Conservation (phyloP, 768 basidiomycete species). For the Mycena indigotica region DNA sequence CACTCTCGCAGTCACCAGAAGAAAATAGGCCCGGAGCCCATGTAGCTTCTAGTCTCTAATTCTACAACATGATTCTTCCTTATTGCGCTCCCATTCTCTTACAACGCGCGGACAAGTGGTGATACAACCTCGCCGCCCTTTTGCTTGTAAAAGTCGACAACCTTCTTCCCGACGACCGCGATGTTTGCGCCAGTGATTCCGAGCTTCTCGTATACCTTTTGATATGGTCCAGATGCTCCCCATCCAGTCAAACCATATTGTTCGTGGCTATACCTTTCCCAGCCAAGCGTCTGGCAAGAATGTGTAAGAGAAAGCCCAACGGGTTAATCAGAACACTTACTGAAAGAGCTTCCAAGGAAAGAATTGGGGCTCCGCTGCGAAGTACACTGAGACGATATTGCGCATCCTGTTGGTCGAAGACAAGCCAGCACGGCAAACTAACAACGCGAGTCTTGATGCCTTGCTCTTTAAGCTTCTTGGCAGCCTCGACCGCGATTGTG, state of each 20-base stretch:
- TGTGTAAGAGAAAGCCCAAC: too few species aligned
- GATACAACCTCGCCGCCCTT: conserved; percentile 71
- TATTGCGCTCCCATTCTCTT: conserved; percentile 23
- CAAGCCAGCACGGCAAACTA: conserved; percentile 86
- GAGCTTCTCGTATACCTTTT: conserved; percentile 90
- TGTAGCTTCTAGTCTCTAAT: conserved; percentile 16
- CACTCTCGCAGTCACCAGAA: conserved; percentile 68
- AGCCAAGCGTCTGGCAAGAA: conserved; percentile 84
- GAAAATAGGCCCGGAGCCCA: conserved; percentile 9
- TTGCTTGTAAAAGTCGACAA: conserved; percentile 84
- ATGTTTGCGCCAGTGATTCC: conserved; percentile 82
- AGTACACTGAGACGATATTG: conserved; percentile 84
- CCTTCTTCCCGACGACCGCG: conserved; percentile 80
- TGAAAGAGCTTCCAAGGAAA: conserved; percentile 84
- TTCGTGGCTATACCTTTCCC: conserved; percentile 91
- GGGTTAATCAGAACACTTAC: too few species aligned
- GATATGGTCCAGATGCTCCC: conserved; percentile 90
- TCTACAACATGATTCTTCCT: conserved; percentile 24
- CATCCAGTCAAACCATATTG: conserved; percentile 75
- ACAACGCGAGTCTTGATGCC: conserved; percentile 84
- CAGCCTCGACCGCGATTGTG: conserved; percentile 83
- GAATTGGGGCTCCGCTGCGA: conserved; percentile 84
- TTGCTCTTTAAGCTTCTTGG: conserved; percentile 71
- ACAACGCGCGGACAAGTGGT: conserved; percentile 73
- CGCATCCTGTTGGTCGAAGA: conserved; percentile 80